These are phyloP conservation scores for Lactifluus subvellereus DNA, from an alignment of 768 basidiomycete genomes.

Conservation along the genomic window DNA sequence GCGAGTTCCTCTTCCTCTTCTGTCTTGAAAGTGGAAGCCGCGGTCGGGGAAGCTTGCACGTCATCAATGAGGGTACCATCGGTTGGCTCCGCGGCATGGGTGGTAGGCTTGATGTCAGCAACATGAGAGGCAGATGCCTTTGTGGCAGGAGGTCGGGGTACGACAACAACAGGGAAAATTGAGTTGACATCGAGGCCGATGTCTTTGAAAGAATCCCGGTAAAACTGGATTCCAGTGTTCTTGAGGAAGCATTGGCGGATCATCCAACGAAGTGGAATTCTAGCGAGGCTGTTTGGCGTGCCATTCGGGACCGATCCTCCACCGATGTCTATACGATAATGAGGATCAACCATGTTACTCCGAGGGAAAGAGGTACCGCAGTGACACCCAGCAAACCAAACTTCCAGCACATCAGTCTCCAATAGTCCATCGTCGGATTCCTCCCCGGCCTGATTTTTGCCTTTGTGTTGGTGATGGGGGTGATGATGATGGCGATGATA, in stretches of 20 bases:
- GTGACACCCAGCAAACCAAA: slow-evolving; percentile 78
- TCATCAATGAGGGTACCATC: slow-evolving; percentile 22
- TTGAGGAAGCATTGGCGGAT: slow-evolving; percentile 47
- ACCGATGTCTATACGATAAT: slow-evolving; percentile 51
- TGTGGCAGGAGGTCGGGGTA: slow-evolving; percentile 21
- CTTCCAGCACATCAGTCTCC: slow-evolving; percentile 61
- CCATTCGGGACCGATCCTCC: slow-evolving; percentile 62
- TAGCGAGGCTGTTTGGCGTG: slow-evolving; percentile 53
- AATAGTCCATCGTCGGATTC: slow-evolving; percentile 33
- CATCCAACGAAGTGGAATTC: slow-evolving; percentile 62
- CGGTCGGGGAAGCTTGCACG: slow-evolving; percentile 17
- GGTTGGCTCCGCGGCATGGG: slow-evolving; percentile 4
- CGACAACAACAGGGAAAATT: slow-evolving; percentile 30
- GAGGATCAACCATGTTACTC: not conserved
- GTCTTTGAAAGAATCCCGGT: slow-evolving; percentile 28
- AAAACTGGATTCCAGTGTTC: slow-evolving; percentile 38
- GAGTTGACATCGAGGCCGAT: slow-evolving; percentile 32
- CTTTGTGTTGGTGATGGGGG: slow-evolving; percentile 23
- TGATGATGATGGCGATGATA: slow-evolving; percentile 1
- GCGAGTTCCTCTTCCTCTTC: slow-evolving; percentile 60
- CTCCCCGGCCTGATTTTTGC: slow-evolving; percentile 35
- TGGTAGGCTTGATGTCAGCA: not conserved
- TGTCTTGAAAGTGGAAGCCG: slow-evolving; percentile 29
- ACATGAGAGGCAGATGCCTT: not conserved
- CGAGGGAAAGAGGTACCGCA: slow-evolving; percentile 42